These are phyloP conservation scores for Gossypium anomalum DNA, from an alignment of 345 rosid species.

Conservation along the genomic window DNA sequence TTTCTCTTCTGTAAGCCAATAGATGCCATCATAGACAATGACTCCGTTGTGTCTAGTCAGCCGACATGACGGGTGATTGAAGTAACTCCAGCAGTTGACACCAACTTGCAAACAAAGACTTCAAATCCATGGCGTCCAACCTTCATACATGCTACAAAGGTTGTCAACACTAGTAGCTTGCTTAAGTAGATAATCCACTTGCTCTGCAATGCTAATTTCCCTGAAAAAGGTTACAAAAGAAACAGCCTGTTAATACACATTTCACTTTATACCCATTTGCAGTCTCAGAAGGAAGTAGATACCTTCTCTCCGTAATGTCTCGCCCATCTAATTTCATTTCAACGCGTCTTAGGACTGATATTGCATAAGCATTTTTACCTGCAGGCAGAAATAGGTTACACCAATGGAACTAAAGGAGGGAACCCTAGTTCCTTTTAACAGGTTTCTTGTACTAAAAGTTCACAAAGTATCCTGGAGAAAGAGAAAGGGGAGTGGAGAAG, in stretches of 20 bases:
- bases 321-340: constrained; percentile 86
- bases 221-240: constrained; percentile 32
- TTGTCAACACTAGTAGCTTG: constrained; percentile 79
- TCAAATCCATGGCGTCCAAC: constrained; percentile 98
- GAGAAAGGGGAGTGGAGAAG: neutral
- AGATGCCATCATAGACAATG: neutral
- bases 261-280: neutral
- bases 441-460: neutral
- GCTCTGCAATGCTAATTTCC: constrained; percentile 63
- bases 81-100: neutral
- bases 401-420: neutral
- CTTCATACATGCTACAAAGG: constrained; percentile 98
- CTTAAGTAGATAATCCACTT: constrained; percentile 81
- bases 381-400: constrained; percentile 9
- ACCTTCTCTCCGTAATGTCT: constrained; percentile 65
- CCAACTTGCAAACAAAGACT: constrained; percentile 5
- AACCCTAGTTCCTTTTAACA: neutral
- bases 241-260: neutral
- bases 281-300: constrained; percentile 15
- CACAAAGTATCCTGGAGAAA: neutral
- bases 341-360: constrained; percentile 67
- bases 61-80: constrained; percentile 14
- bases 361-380: constrained; percentile 87
- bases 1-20: neutral
- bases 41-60: neutral